A percentile compares a stretch with the other conserved stretches of the same genome.
phyloP scores from a whole-genome alignment of 345 rosid genomes.

The Angophora floribunda region DNA sequence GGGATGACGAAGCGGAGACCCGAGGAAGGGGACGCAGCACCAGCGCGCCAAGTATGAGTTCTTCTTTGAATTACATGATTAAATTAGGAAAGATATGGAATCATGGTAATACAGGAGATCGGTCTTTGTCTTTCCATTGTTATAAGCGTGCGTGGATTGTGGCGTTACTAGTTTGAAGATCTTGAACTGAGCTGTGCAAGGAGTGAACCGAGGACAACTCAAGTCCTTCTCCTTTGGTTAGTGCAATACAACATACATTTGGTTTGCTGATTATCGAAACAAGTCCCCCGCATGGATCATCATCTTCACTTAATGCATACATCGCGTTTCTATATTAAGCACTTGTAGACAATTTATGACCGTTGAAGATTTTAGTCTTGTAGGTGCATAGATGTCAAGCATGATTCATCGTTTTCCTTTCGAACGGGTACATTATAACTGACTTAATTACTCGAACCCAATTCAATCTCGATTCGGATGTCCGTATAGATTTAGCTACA shows the following conservation, averaged over 20 bases:
- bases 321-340: neutral
- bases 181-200: neutral
- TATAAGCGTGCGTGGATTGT: neutral
- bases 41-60: neutral
- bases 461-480: neutral
- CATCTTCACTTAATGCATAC: neutral
- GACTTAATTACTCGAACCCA: neutral
- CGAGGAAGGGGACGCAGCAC: constrained; percentile 11
- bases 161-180: neutral
- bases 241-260: neutral
- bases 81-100: neutral
- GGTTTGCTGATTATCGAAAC: neutral
- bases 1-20: constrained; percentile 47
- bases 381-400: neutral
- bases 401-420: neutral
- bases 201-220: neutral
- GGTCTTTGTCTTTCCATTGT: neutral
- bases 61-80: neutral
- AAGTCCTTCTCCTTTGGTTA: neutral
- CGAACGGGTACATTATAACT: neutral
- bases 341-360: neutral
- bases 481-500: neutral
- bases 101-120: neutral
- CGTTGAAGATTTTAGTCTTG: neutral
- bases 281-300: neutral